Evolutionary conservation across 1,284 basidiomycete species (phyloP).

Genomic region (Mycosarcoma maydis): DNA sequence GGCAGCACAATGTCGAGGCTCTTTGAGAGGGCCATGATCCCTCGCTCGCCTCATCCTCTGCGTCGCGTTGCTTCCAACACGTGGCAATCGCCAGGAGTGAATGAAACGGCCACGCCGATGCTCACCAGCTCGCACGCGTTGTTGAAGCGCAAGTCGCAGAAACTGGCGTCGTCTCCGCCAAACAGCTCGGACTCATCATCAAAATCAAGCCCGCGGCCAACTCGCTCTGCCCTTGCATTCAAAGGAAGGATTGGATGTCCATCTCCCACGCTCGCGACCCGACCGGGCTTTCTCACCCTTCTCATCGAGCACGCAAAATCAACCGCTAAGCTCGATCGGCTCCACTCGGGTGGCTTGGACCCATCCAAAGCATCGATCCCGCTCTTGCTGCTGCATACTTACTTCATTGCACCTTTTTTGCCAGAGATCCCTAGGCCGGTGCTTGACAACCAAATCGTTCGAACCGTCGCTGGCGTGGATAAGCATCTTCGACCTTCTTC

Average conservation of each 20-base stretch:
- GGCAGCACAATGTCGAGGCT: slow-evolving; percentile 21
- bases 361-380: slow-evolving; percentile 40
- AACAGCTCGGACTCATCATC: no score
- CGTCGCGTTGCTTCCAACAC: not conserved
- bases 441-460: slow-evolving; percentile 27
- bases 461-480: slow-evolving; percentile 27
- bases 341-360: slow-evolving; percentile 17
- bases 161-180: not conserved
- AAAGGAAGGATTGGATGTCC: not conserved
- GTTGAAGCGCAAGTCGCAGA: slow-evolving; percentile 9
- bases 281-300: slow-evolving; percentile 52
- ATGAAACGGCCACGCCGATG: slow-evolving; percentile 13
- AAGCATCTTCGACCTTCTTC: slow-evolving; percentile 15
- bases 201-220: no score
- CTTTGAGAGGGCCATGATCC: slow-evolving; percentile 23
- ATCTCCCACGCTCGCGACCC: slow-evolving; percentile 33
- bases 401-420: slow-evolving; percentile 59
- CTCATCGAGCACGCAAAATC: slow-evolving; percentile 52
- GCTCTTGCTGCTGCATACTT: slow-evolving; percentile 53
- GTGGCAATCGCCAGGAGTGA: not conserved
- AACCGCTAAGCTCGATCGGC: slow-evolving; percentile 24
- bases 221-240: no score
- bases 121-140: slow-evolving; percentile 24
- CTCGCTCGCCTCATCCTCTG: slow-evolving; percentile 33
- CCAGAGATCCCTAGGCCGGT: slow-evolving; percentile 35